Conservation (phyloP, 225 moss, liverwort and hornwort genomes). For the Rhytidiadelphus loreus region DNA sequence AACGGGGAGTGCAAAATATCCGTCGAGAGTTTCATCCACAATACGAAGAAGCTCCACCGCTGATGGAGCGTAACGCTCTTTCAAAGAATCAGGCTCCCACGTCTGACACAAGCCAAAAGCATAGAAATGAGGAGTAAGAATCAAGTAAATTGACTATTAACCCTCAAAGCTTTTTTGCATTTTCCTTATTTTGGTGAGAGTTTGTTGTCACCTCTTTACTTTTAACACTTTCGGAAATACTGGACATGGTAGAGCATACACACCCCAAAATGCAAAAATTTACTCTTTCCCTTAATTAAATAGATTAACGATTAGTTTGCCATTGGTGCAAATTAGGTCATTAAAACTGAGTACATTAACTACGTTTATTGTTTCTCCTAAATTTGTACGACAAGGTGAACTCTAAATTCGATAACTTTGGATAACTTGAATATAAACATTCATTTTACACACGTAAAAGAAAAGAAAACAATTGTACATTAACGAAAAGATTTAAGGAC, state of each 20-base stretch:
- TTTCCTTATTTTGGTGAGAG: too few species aligned
- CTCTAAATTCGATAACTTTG: not conserved
- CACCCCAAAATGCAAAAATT: not conserved
- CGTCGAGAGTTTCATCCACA: slow-evolving; percentile 71
- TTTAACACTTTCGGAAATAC: not conserved
- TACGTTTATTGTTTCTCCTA: not conserved
- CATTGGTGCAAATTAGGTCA: not conserved
- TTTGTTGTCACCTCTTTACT: not conserved
- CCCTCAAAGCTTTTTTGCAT: not conserved
- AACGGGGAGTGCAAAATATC: slow-evolving; percentile 75
- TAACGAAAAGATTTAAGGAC: not conserved
- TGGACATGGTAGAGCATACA: not conserved
- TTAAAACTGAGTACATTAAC: not conserved
- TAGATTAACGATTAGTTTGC: not conserved
- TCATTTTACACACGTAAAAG: not conserved
- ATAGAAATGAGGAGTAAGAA: not conserved
- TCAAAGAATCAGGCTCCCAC: slow-evolving; percentile 67
- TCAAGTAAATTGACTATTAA: not conserved
- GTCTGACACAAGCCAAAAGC: slow-evolving; percentile 26
- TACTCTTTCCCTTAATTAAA: not conserved
- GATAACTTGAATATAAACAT: not conserved
- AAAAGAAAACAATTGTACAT: not conserved
- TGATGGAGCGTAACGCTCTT: slow-evolving; percentile 75
- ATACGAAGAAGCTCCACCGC: slow-evolving; percentile 77
- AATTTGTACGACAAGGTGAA: not conserved